Evolutionary conservation across 2,329 filamentous ascomycete species (phyloP).

Genomic region (Pestalotiopsis fici): DNA sequence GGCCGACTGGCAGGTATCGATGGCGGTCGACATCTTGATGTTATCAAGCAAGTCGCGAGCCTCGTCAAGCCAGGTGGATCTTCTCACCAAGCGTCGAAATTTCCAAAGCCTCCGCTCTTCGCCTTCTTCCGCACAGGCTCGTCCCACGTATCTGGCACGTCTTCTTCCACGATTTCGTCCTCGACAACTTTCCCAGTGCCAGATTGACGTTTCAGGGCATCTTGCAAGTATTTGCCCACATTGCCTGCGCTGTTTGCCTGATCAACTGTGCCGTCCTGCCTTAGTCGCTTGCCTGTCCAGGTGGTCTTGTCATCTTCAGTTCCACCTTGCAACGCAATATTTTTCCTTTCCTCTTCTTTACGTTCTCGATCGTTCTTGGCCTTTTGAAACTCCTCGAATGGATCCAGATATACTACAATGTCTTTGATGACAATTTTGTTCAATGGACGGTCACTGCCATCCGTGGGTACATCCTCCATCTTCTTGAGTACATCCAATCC

Average conservation of each 20-base stretch:
- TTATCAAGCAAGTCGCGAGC: not conserved
- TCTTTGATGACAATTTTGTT: slow-evolving; percentile 81
- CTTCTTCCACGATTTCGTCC: slow-evolving; percentile 62
- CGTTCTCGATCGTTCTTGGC: slow-evolving; percentile 67
- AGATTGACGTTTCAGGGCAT: slow-evolving; percentile 41
- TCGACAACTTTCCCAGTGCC: slow-evolving; percentile 32
- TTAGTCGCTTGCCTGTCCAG: slow-evolving; percentile 92
- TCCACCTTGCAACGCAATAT: slow-evolving; percentile 65
- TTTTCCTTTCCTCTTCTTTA: slow-evolving; percentile 58
- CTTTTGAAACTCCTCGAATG: slow-evolving; percentile 90
- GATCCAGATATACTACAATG: slow-evolving; percentile 85
- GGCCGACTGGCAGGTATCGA: no score
- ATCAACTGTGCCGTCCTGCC: slow-evolving; percentile 63
- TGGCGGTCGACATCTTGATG: no score
- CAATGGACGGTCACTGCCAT: slow-evolving; percentile 73
- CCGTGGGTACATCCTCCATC: slow-evolving; percentile 77
- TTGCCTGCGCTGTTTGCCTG: slow-evolving; percentile 40
- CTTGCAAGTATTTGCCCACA: slow-evolving; percentile 83
- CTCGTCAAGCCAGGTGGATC: not conserved
- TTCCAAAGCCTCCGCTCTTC: slow-evolving; percentile 82
- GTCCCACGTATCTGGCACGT: slow-evolving; percentile 64
- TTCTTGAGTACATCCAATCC: slow-evolving; percentile 70
- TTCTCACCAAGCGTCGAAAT: slow-evolving; percentile 86
- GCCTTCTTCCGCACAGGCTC: slow-evolving; percentile 80
- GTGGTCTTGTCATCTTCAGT: slow-evolving; percentile 88